These are phyloP conservation scores for Aspergillus biplanus DNA, from an alignment of 495 filamentous ascomycete species.

Conservation along the genomic window DNA sequence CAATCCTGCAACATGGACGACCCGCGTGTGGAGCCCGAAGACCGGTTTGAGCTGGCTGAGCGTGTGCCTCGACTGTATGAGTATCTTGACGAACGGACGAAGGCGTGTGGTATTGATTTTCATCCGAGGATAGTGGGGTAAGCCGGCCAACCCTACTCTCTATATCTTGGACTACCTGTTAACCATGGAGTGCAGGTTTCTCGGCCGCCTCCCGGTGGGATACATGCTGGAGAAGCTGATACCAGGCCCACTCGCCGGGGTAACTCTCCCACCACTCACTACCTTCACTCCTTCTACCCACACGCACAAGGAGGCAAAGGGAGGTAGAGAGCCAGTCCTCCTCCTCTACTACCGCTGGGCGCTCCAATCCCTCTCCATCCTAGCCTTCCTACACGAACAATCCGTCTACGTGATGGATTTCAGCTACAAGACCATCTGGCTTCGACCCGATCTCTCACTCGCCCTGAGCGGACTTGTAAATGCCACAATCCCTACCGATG, in stretches of 20 bases:
- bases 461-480: background rate
- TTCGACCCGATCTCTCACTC: conserved; percentile 6
- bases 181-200: conserved; percentile 5
- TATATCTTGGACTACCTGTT: background rate
- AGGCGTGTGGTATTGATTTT: background rate
- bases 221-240: conserved; percentile 11
- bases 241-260: conserved; percentile 7
- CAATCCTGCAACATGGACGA: conserved; percentile 2
- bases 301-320: background rate
- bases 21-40: conserved; percentile 7
- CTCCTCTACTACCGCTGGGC: conserved; percentile 16
- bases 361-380: conserved; percentile 8
- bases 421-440: conserved; percentile 1
- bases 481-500: conserved; percentile 10
- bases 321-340: conserved; percentile 1
- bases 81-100: background rate
- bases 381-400: conserved; percentile 4
- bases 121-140: background rate
- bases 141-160: background rate
- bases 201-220: conserved; percentile 7
- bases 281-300: background rate
- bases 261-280: background rate
- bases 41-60: conserved; percentile 7
- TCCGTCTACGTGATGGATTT: conserved; percentile 12
- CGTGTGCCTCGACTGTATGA: conserved; percentile 8